Conservation (phyloP, 495 filamentous ascomycete species). For the Rhypophila decipiens region DNA sequence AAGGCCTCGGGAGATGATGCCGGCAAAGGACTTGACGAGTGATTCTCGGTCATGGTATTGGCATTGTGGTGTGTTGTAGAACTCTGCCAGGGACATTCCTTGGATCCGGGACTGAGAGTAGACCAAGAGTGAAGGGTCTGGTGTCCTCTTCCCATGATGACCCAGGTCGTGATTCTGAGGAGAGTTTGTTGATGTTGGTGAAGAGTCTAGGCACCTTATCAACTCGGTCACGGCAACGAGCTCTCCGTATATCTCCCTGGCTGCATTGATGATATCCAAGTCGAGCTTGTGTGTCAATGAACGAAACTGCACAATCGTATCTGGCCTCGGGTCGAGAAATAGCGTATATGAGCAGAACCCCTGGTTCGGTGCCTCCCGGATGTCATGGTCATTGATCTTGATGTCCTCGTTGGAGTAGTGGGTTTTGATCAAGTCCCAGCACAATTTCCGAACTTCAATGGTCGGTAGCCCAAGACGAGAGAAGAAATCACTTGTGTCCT, state of each 20-base stretch:
- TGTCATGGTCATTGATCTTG: background rate
- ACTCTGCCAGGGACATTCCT: constrained; percentile 32
- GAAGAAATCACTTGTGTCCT: no score
- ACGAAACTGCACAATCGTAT: constrained; percentile 45
- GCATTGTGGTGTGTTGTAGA: constrained; percentile 7
- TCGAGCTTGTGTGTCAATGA: constrained; percentile 37
- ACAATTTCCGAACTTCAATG: background rate
- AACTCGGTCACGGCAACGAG: constrained; percentile 33
- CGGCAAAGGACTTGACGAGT: constrained; percentile 36
- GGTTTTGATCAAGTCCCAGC: constrained; percentile 1
- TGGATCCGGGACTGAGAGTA: constrained; percentile 38
- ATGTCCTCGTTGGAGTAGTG: background rate
- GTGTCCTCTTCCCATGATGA: background rate
- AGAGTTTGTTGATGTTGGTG: background rate
- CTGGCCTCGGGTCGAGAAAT: constrained; percentile 25
- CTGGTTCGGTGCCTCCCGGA: constrained; percentile 29
- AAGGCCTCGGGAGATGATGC: constrained; percentile 32
- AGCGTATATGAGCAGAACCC: constrained; percentile 51
- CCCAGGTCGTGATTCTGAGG: background rate
- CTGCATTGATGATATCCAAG: constrained; percentile 29
- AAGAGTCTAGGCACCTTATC: constrained; percentile 13
- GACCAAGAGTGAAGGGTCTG: constrained; percentile 18
- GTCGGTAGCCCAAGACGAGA: constrained; percentile 6
- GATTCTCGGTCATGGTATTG: background rate
- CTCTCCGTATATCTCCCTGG: constrained; percentile 29